These are phyloP conservation scores for Madurella mycetomatis DNA, from an alignment of 2,329 filamentous ascomycete genomes.

Conservation along the genomic window DNA sequence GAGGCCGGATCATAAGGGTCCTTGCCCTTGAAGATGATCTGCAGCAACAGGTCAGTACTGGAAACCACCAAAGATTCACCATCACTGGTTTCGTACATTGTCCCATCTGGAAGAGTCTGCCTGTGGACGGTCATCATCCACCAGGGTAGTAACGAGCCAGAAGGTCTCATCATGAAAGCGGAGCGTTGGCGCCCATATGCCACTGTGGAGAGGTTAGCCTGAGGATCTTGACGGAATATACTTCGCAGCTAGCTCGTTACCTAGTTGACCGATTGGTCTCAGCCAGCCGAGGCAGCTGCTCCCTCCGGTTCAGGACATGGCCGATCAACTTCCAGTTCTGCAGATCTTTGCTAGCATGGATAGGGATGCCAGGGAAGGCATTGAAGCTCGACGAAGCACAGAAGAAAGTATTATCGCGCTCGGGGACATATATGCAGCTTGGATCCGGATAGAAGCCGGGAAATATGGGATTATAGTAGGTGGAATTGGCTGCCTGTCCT, in stretches of 20 bases:
- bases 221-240: neutral
- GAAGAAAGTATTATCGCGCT: constrained; percentile 38
- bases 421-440: constrained; percentile 37
- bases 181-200: constrained; percentile 34
- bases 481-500: constrained; percentile 24
- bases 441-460: constrained; percentile 43
- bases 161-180: constrained; percentile 30
- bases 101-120: constrained; percentile 35
- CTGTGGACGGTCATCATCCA: constrained; percentile 35
- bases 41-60: neutral
- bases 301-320: constrained; percentile 33
- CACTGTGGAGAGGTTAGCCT: constrained; percentile 17
- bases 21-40: constrained; percentile 42
- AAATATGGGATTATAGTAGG: constrained; percentile 37
- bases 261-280: constrained; percentile 32
- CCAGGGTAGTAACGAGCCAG: constrained; percentile 31
- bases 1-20: constrained; percentile 39
- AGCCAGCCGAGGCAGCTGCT: constrained; percentile 33
- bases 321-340: constrained; percentile 39
- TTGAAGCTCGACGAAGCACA: constrained; percentile 42
- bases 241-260: constrained; percentile 4
- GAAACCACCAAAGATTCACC: neutral
- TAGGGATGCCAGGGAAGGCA: constrained; percentile 41
- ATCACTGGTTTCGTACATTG: constrained; percentile 25
- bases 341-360: constrained; percentile 42